Base-by-base conservation (phyloP, 495 filamentous ascomycete species). In the Penicilliopsis zonata region DNA sequence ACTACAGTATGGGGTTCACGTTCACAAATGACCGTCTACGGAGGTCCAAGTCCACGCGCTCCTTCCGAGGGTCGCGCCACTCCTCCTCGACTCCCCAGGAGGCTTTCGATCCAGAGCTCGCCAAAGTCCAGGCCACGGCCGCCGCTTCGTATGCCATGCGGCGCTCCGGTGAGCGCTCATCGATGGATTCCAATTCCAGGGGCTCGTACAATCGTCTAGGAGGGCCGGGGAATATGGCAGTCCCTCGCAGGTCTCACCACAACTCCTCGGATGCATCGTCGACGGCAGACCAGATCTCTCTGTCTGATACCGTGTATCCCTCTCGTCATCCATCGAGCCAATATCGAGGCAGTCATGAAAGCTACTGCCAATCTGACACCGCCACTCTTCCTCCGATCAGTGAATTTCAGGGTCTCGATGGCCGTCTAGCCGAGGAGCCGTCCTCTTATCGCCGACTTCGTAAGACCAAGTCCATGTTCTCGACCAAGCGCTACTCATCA, bases 391-490 rank as follows among this genome's bases (percentile, higher is more conserved):
- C 47, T 13, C 47, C 49, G 3, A 55, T 59, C 19, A 48, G 28
- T 16, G 63, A 67, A 30, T 49, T 54, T 20, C 38, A 41, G 5
- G 61, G 55, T 4, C 60, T 72, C 4, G 71, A 78, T 45, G 70
- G 77, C 28, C 66, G 71, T n/a, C 59, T 75, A 31, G 63, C 67
- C 4, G 79, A 76, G 7, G 61, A 63, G 10, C 77, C 80, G 13
- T 86, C 81, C 2, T 86, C 82, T 1, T 86, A 77, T 40, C 70
- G 76, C n/a, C 76, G 68, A 31, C 58, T 87, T 30, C 76, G 76
- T 30, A 82, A 76, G 45, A 70, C 84, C 9, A 78, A 67, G 44
- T 86, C 82, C 0, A 72, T 85, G 72, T 76, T 82, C 41, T 65
- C 61, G 18, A 64, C 70, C 9, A 58, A 63, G 24, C 68, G 64